Evolutionary conservation across 345 rosid species (phyloP).

Genomic region (Aquilaria yunnanensis): DNA sequence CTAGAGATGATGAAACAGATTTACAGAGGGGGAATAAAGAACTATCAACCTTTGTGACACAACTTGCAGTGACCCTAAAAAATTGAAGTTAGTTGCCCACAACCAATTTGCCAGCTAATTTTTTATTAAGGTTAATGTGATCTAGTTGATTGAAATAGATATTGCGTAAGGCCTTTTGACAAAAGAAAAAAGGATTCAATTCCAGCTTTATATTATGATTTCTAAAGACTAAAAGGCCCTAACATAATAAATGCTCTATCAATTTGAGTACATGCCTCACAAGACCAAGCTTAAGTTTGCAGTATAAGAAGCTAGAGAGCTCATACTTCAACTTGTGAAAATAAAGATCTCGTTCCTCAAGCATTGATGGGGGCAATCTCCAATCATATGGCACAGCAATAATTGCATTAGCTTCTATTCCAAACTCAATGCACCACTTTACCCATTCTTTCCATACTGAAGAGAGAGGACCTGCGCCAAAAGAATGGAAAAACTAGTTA

Average conservation of each 20-base stretch:
- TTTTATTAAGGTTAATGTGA: no score
- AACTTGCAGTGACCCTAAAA: no score
- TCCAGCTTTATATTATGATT: no score
- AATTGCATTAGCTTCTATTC: slow-evolving; percentile 88
- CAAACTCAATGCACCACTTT: slow-evolving; percentile 97
- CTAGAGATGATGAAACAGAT: not conserved
- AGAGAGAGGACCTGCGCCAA: slow-evolving; percentile 81
- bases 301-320: slow-evolving; percentile 7
- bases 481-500: slow-evolving; percentile 4
- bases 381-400: slow-evolving; percentile 97
- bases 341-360: slow-evolving; percentile 96
- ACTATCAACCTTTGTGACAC: no score
- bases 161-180: no score
- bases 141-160: no score
- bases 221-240: no score
- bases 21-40: no score
- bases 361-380: slow-evolving; percentile 92
- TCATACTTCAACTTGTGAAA: slow-evolving; percentile 96
- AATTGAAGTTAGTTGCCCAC: no score
- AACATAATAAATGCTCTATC: not conserved
- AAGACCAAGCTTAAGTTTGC: not conserved
- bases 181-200: no score
- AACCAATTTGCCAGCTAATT: no score
- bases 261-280: not conserved
- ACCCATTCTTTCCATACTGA: slow-evolving; percentile 99